Conservation (phyloP, 257 asterid genomes). For the Echium plantagineum region DNA sequence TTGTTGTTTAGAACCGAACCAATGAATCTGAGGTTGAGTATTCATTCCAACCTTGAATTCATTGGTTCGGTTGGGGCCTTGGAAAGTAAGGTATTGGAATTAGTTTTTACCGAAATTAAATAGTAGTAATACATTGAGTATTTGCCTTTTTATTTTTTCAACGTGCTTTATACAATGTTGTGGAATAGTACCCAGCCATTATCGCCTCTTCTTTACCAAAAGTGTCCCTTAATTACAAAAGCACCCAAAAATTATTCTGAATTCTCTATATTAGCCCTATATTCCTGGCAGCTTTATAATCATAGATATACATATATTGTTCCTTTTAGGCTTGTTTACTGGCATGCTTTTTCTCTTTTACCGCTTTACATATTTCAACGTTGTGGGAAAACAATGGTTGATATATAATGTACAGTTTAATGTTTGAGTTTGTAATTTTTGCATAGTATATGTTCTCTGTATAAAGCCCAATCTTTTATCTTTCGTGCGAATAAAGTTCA, state of each 20-base stretch:
- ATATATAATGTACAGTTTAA: not conserved
- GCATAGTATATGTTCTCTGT: not conserved
- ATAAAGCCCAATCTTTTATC: not conserved
- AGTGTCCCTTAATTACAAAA: slow-evolving; percentile 18
- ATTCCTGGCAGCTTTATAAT: slow-evolving; percentile 8
- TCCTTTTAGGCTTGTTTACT: not conserved
- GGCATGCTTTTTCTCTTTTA: slow-evolving; percentile 9
- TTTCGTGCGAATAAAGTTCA: not conserved
- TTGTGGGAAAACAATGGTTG: not conserved
- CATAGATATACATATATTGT: slow-evolving; percentile 3
- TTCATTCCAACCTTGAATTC: too few species aligned
- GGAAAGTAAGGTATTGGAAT: too few species aligned
- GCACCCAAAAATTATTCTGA: slow-evolving; percentile 27
- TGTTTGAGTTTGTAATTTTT: not conserved
- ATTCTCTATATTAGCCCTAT: slow-evolving; percentile 11
- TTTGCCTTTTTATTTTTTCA: not conserved
- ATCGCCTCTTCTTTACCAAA: slow-evolving; percentile 21
- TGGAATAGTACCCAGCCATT: not conserved
- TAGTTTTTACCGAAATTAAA: too few species aligned
- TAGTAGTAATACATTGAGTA: too few species aligned
- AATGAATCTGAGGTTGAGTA: too few species aligned
- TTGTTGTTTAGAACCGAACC: too few species aligned
- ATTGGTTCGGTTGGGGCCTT: too few species aligned
- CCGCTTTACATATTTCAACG: slow-evolving; percentile 5
- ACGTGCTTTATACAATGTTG: not conserved